A percentile compares a stretch with the other conserved stretches of the same genome.
These are phyloP conservation scores for Chaetomium tenue DNA, from an alignment of 495 filamentous ascomycete genomes.

Conservation along the genomic window DNA sequence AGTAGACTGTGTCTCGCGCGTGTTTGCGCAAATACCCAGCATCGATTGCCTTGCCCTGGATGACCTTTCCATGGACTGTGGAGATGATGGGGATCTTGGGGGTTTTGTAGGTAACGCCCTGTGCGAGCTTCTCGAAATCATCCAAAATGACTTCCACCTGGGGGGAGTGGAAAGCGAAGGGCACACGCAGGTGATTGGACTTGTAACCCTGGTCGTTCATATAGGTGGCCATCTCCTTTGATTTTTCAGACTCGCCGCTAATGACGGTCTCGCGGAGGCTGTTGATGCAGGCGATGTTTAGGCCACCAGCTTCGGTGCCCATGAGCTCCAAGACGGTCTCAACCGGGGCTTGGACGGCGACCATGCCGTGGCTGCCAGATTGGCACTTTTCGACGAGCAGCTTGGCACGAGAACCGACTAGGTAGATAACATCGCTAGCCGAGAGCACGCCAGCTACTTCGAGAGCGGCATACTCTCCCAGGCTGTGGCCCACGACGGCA, in stretches of 20 bases:
- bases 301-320: slow-evolving; percentile 30
- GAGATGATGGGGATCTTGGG: slow-evolving; percentile 71
- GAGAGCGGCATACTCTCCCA: slow-evolving; percentile 85
- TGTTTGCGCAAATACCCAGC: slow-evolving; percentile 63
- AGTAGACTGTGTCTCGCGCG: slow-evolving; percentile 70
- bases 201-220: slow-evolving; percentile 61
- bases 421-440: slow-evolving; percentile 73
- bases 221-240: slow-evolving; percentile 57
- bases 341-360: slow-evolving; percentile 54
- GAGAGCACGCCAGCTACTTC: slow-evolving; percentile 77
- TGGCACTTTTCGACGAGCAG: slow-evolving; percentile 72
- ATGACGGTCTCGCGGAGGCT: slow-evolving; percentile 60
- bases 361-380: slow-evolving; percentile 67
- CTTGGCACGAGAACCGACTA: slow-evolving; percentile 74
- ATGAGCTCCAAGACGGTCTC: slow-evolving; percentile 43
- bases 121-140: slow-evolving; percentile 59
- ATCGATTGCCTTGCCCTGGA: slow-evolving; percentile 57
- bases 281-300: slow-evolving; percentile 62
- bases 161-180: slow-evolving; percentile 78
- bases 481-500: slow-evolving; percentile 80
- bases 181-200: slow-evolving; percentile 66
- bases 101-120: slow-evolving; percentile 56
- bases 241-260: slow-evolving; percentile 51
- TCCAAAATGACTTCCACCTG: slow-evolving; percentile 77
- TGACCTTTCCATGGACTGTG: slow-evolving; percentile 60